Evolutionary conservation across 257 asterid species (phyloP).

Genomic region (Henckelia pumila): DNA sequence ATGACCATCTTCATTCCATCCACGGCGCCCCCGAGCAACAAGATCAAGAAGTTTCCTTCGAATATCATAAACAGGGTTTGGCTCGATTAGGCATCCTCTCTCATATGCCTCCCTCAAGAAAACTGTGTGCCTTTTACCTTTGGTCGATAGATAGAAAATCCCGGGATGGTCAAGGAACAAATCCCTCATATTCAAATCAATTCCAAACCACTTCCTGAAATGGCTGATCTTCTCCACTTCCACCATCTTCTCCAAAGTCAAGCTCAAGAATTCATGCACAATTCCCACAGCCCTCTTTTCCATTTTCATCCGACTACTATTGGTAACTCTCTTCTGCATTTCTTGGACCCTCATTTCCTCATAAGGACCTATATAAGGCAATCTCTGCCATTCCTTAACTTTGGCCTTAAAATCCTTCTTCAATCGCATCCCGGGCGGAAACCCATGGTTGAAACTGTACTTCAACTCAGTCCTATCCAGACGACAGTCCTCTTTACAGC

Average conservation of each 20-base stretch:
- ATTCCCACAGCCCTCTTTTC: constrained; percentile 91
- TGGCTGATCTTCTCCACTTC: constrained; percentile 97
- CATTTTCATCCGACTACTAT: constrained; percentile 44
- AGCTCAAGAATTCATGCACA: constrained; percentile 85
- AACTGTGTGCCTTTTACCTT: constrained; percentile 75
- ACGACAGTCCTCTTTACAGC: constrained; percentile 58
- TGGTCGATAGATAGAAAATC: constrained; percentile 79
- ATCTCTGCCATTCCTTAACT: constrained; percentile 75
- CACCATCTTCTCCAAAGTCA: constrained; percentile 92
- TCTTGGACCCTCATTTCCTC: constrained; percentile 48
- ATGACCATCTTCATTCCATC: constrained; percentile 40
- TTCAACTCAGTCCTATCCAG: constrained; percentile 51
- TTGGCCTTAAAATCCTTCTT: constrained; percentile 57
- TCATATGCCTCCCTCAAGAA: constrained; percentile 86
- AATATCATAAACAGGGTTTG: constrained; percentile 66
- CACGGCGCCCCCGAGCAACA: constrained; percentile 71
- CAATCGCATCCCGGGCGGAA: constrained; percentile 87
- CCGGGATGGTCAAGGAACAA: constrained; percentile 89
- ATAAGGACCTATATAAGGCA: constrained; percentile 70
- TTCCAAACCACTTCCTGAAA: constrained; percentile 81
- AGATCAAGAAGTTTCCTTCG: constrained; percentile 84
- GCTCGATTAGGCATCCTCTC: constrained; percentile 82
- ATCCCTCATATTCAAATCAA: constrained; percentile 78
- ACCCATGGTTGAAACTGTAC: constrained; percentile 64
- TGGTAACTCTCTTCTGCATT: constrained; percentile 31